phyloP scores from a whole-genome alignment of 2,329 filamentous ascomycete species.

The Beauveria caledonica region DNA sequence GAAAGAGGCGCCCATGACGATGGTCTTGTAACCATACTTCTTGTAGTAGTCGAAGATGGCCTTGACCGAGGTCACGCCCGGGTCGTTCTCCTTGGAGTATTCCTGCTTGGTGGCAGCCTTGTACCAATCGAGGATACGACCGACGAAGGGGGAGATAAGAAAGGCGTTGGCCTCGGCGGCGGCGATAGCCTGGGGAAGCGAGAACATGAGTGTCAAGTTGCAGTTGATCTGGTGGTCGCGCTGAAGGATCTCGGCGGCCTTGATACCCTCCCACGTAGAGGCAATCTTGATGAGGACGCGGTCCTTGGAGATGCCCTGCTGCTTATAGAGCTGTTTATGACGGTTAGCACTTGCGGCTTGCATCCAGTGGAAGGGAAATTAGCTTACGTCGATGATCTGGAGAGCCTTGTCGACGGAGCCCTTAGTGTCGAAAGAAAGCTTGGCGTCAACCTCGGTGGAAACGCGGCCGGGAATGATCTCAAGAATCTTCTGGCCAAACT shows the following conservation, averaged over 20 bases:
- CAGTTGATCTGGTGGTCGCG: constrained; percentile 92
- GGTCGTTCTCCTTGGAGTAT: constrained; percentile 83
- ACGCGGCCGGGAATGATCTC: constrained; percentile 97
- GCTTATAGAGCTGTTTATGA: constrained; percentile 73
- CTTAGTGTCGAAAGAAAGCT: constrained; percentile 92
- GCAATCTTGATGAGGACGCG: constrained; percentile 98
- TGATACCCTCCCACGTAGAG: constrained; percentile 99
- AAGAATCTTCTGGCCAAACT: constrained; percentile 97
- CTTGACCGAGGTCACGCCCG: constrained; percentile 90
- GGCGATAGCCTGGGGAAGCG: constrained; percentile 84
- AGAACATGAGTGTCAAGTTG: constrained; percentile 99
- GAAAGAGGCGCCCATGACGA: constrained; percentile 99
- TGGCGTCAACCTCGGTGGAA: constrained; percentile 95
- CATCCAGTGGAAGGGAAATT: no score
- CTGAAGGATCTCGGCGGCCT: constrained; percentile 95
- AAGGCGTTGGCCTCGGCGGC: constrained; percentile 91
- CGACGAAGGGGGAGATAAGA: constrained; percentile 98
- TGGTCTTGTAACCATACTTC: constrained; percentile 98
- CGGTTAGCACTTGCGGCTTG: constrained; percentile 10
- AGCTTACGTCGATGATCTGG: constrained; percentile 82
- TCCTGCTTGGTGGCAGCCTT: constrained; percentile 94
- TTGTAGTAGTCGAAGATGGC: constrained; percentile 99
- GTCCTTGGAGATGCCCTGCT: constrained; percentile 83
- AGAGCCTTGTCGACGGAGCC: constrained; percentile 91
- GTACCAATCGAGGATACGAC: constrained; percentile 99